Evolutionary conservation across 2,329 filamentous ascomycete genomes (phyloP).

Genomic region (Talaromyces albobiverticillius): DNA sequence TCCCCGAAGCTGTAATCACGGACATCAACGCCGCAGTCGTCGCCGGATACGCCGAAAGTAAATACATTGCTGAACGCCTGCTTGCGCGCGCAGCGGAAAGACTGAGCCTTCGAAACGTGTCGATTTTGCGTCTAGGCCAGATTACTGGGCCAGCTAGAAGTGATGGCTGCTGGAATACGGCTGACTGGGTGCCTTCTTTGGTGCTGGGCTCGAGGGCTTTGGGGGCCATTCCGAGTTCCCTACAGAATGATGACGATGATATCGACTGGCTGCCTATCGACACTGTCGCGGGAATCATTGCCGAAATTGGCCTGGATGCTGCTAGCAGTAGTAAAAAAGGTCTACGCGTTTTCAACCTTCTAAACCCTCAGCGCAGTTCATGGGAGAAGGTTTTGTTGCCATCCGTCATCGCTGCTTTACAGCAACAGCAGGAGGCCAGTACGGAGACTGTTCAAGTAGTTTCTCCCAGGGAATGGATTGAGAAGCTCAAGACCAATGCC

Average conservation of each 20-base stretch:
- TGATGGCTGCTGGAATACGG: conserved; percentile 36
- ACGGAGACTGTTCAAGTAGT: not conserved
- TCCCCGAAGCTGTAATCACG: conserved; percentile 19
- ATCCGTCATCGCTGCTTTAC: not conserved
- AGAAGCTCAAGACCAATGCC: not conserved
- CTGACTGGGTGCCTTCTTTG: conserved; percentile 45
- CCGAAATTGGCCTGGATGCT: conserved; percentile 20
- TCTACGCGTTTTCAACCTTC: not conserved
- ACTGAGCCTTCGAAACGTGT: conserved; percentile 12
- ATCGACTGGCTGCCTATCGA: conserved; percentile 50
- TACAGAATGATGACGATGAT: conserved; percentile 29
- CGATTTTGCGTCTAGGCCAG: conserved; percentile 27
- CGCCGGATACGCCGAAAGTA: conserved; percentile 30
- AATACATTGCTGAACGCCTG: conserved; percentile 28
- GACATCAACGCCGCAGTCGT: not conserved
- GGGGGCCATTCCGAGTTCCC: conserved; percentile 33
- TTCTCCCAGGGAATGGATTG: not conserved
- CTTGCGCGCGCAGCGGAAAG: conserved; percentile 20
- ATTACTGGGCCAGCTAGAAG: conserved; percentile 22
- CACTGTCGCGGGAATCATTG: conserved; percentile 33
- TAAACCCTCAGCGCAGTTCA: not conserved
- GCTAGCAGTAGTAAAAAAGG: not conserved
- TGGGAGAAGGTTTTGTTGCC: conserved; percentile 1
- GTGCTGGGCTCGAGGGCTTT: conserved; percentile 38
- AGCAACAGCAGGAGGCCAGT: not conserved